Base-by-base conservation (phyloP, 2,329 filamentous ascomycete species). In the Alternaria conjuncta region DNA sequence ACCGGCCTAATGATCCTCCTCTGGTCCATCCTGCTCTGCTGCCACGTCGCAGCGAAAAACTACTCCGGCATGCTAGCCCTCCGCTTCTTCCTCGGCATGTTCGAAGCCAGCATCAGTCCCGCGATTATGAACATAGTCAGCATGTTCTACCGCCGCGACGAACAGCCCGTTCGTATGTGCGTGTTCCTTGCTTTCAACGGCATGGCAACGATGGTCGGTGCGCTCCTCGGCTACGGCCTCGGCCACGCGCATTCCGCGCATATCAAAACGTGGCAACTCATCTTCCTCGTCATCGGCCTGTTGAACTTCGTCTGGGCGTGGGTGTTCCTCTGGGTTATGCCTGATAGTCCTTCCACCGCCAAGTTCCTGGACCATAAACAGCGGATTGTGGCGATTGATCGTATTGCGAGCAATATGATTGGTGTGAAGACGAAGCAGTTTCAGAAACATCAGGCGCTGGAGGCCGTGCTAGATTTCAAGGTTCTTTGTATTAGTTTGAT, bases 1-100 rank as follows among this genome's bases (percentile, higher is more conserved):
- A 80, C 77, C 0, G 78, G 78, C 1, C 63, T 51, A 18, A 80
- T 79, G 75, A 79, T 80, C 8, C 67, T 81, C 15, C 56, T 81
- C 43, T 86, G 84, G 84, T 78, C 78, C 2, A 77, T 86, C 6
- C 71, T 86, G 2, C 79, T 82, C 0, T 75, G 85, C 54, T 80
- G 84, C 58, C 78, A 80, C 57, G 77, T 78, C 15, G 78, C 75
- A 0, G 77, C 77, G 5, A 79, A 75, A n/a, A 78, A 78, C 64
- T 80, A 79, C 50, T 75, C 77, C 0, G 75, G 77, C 13, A 78
- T 79, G 18, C 68, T 80, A 1, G 71, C 68, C 6, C 71, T 79
- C 1, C 70, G 78, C 2, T 79, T 79, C 61, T 46, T 79, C 4
- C 69, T 80, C 3, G 77, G 77, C 28, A 79, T 79, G 76, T 80